Percentiles rank a stretch among this genome's conserved stretches.
phyloP scores from a whole-genome alignment of 176 grass and related monocot species.

The Oryza australiensis region DNA sequence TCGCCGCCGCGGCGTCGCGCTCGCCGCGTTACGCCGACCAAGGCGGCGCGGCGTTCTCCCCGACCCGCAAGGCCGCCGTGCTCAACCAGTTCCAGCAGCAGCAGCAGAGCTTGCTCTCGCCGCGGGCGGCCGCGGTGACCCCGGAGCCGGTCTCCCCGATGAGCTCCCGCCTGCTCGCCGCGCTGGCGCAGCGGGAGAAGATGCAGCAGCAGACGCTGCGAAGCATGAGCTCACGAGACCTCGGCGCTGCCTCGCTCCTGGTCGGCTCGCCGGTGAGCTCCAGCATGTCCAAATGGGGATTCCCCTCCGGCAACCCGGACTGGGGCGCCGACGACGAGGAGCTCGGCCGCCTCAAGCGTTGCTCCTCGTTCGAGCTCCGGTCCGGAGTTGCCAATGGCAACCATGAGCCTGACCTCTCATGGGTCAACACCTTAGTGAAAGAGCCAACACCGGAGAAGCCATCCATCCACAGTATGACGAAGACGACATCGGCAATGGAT shows the following conservation, averaged over 20 bases:
- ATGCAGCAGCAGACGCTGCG: conserved; percentile 68
- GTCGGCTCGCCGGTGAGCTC: conserved; percentile 50
- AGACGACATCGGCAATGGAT: neutral
- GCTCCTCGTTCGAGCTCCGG: conserved; percentile 56
- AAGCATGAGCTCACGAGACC: conserved; percentile 74
- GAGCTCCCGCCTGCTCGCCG: conserved; percentile 48
- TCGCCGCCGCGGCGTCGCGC: conserved; percentile 18
- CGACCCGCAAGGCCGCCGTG: conserved; percentile 47
- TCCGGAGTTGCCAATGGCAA: conserved; percentile 17
- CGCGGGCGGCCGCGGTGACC: conserved; percentile 1
- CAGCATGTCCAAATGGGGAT: conserved; percentile 60
- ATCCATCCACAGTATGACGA: neutral
- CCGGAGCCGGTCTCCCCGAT: conserved; percentile 56
- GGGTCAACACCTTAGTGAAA: conserved; percentile 73
- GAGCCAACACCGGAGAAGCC: conserved; percentile 50
- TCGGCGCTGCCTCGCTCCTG: conserved; percentile 39
- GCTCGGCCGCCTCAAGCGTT: conserved; percentile 55
- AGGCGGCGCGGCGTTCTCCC: conserved; percentile 38
- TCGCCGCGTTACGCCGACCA: conserved; percentile 44
- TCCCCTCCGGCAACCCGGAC: conserved; percentile 46
- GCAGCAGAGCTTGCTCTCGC: conserved; percentile 59
- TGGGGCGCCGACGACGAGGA: conserved; percentile 65
- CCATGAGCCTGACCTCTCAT: conserved; percentile 65
- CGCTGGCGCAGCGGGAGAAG: conserved; percentile 57
- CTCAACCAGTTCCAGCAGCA: conserved; percentile 55